Evolutionary conservation across 176 grass and related monocot genomes (phyloP), one percentile per base, ranked within the genome.

Genomic region (Typha latifolia): DNA sequence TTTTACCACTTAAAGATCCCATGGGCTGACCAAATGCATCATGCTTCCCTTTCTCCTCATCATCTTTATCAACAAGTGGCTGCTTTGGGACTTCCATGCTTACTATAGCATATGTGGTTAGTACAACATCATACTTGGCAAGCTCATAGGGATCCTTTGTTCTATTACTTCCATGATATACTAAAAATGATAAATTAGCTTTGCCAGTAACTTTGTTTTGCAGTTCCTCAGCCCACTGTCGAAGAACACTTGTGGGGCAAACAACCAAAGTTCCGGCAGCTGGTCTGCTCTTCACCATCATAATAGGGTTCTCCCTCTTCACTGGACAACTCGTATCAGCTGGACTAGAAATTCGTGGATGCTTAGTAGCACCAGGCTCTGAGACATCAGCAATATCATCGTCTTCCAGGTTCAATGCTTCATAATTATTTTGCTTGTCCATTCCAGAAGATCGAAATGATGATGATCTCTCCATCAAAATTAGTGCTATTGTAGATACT

Each of bases 21-120:
- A 84, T 48, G 31, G 68, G 70, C 53, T 23, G 53, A 76, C 81
- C 69, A 79, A 77, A 89, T 72, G 70, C 68, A 76, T 91, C 84
- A 77, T 72, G 70, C 53, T 85, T 99, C 57, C 51, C 80, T 82
- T 93, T 99, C 61, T 91, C 85, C 65, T 86, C 93, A 70, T 92
- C 86, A 49, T 99, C 95, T 57, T 87, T 86, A 62, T 87, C 83
- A 84, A 78, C 86, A 74, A 75, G 83, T 71, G 89, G 83, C 74
- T 93, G 95, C 79, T 99, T 99, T 70, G 89, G 95, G 22, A 89
- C 95, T 62, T 99, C 95, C 89, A 93, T 93, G 81, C 86, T 93
- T 51, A 99, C 95, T 64, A 99, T 99, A 64, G 95, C 82, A 79
- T 99, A 99, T 51, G 94, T 99, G 64, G 95, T 99, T 68, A 99